phyloP scores from a whole-genome alignment of 192 early-diverging fungal species.

The Coemansia biformis region DNA sequence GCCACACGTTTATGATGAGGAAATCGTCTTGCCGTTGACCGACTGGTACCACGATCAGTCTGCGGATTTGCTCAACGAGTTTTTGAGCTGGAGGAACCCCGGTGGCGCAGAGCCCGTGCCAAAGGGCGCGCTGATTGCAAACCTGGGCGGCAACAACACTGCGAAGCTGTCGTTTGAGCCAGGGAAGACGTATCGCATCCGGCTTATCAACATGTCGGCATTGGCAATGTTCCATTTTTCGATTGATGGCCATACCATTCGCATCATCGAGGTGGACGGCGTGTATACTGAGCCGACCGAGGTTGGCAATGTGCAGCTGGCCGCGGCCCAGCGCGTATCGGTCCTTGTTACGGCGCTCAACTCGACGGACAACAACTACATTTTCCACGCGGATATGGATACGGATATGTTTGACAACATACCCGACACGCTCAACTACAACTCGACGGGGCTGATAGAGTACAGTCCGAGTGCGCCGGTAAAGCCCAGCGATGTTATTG shows the following conservation, averaged over 20 bases:
- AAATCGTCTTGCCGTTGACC: constrained; percentile 57
- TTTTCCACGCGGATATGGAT: constrained; percentile 71
- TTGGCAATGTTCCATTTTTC: constrained; percentile 70
- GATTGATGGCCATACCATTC: constrained; percentile 73
- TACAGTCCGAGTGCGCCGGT: constrained; percentile 38
- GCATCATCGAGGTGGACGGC: constrained; percentile 79
- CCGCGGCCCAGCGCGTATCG: constrained; percentile 74
- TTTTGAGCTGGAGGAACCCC: constrained; percentile 61
- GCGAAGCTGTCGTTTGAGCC: constrained; percentile 55
- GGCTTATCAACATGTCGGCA: constrained; percentile 78
- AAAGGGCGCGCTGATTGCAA: constrained; percentile 63
- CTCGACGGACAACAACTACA: constrained; percentile 58
- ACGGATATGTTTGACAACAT: constrained; percentile 68
- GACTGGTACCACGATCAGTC: constrained; percentile 76
- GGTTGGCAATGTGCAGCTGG: constrained; percentile 55
- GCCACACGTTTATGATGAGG: constrained; percentile 65
- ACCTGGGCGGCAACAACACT: constrained; percentile 38
- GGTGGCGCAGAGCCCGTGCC: constrained; percentile 63
- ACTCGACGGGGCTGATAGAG: constrained; percentile 56
- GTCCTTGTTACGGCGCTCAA: constrained; percentile 72
- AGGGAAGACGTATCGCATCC: constrained; percentile 78
- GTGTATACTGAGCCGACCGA: constrained; percentile 55
- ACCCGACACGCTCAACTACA: constrained; percentile 54
- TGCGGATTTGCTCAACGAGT: constrained; percentile 49
- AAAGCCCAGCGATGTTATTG: constrained; percentile 13